Evolutionary conservation across 2,329 filamentous ascomycete species (phyloP).

Genomic region (Hypocrella siamensis): DNA sequence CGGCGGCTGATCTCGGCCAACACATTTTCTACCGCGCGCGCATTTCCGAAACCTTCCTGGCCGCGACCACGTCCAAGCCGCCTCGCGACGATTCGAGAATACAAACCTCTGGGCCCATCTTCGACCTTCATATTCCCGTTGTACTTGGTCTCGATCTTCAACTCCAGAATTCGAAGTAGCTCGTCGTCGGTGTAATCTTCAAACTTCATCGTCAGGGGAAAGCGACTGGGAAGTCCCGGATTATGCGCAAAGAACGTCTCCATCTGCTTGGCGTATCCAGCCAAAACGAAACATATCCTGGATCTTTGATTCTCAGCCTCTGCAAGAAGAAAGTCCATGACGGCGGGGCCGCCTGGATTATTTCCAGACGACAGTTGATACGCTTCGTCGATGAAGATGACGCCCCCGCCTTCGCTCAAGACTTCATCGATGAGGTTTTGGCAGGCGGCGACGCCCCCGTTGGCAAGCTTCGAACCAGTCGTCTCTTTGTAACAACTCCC

Average conservation of each 20-base stretch:
- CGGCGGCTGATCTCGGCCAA: conserved; percentile 36
- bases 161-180: conserved; percentile 42
- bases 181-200: conserved; percentile 53
- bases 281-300: conserved; percentile 56
- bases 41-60: conserved; percentile 57
- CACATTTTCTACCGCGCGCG: conserved; percentile 49
- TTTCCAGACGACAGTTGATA: conserved; percentile 54
- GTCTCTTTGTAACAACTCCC: conserved; percentile 48
- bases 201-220: conserved; percentile 51
- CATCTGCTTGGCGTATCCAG: conserved; percentile 62
- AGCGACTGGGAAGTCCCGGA: conserved; percentile 51
- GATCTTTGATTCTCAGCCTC: conserved; percentile 59
- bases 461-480: conserved; percentile 50
- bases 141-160: conserved; percentile 39
- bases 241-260: conserved; percentile 64
- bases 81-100: conserved; percentile 43
- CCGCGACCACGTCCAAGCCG: conserved; percentile 48
- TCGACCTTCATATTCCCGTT: conserved; percentile 40
- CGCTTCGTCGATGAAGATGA: conserved; percentile 64
- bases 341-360: conserved; percentile 38
- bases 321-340: conserved; percentile 55
- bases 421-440: conserved; percentile 34
- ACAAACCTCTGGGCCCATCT: conserved; percentile 42
- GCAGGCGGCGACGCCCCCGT: conserved; percentile 41
- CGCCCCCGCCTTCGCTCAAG: conserved; percentile 44